Conservation (phyloP, 2,329 filamentous ascomycete species). For the Boeremia exigua region DNA sequence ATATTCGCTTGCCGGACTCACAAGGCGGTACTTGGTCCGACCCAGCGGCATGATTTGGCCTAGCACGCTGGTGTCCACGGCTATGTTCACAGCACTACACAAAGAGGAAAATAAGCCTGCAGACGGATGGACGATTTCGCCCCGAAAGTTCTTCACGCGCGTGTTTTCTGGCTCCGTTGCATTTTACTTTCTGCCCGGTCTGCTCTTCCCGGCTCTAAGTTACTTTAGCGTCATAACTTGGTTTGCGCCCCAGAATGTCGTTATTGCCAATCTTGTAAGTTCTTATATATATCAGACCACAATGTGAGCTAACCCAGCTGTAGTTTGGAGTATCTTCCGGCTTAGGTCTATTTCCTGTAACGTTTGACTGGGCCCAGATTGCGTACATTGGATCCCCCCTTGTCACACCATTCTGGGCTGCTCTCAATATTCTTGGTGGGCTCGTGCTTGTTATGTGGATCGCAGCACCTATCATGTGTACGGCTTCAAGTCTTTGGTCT, state of each 20-base stretch:
- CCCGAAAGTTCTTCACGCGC: conserved; percentile 83
- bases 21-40: conserved; percentile 79
- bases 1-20: conserved; percentile 84
- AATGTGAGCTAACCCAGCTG: conserved; percentile 10
- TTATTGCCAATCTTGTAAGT: conserved; percentile 75
- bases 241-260: conserved; percentile 86
- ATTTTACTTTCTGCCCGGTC: conserved; percentile 85
- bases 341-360: conserved; percentile 81
- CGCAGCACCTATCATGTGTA: conserved; percentile 74
- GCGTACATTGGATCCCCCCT: conserved; percentile 86
- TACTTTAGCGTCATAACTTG: conserved; percentile 91
- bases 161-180: conserved; percentile 74
- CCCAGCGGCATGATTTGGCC: conserved; percentile 94
- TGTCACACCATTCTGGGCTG: conserved; percentile 84
- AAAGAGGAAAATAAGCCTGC: conserved; percentile 82
- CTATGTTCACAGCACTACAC: conserved; percentile 88
- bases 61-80: conserved; percentile 83
- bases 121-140: conserved; percentile 80
- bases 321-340: conserved; percentile 83
- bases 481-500: conserved; percentile 16
- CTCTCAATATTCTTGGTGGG: conserved; percentile 82
- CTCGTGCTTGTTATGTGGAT: conserved; percentile 86
- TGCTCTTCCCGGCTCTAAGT: conserved; percentile 82
- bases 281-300: not conserved
- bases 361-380: conserved; percentile 91